Percentiles rank a stretch among this genome's conserved stretches.
phyloP scores from a whole-genome alignment of 2,329 filamentous ascomycete genomes.

The Pyrenophora graminea region DNA sequence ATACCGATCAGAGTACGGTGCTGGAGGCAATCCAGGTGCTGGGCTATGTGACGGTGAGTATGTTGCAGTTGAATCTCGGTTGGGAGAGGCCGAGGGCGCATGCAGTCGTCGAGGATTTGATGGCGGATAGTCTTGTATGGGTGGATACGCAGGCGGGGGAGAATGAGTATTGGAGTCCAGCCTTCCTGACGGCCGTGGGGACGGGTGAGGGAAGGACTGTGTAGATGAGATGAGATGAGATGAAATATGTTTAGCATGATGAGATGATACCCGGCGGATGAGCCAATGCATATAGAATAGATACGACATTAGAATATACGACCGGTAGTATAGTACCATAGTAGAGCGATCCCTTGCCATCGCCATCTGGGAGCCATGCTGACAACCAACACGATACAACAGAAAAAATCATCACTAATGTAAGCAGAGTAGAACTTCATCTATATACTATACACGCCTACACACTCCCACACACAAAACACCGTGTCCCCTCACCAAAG shows the following conservation, averaged over 20 bases:
- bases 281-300: slow-evolving; percentile 2
- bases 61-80: slow-evolving; percentile 81
- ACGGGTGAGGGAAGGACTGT: background rate
- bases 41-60: slow-evolving; percentile 86
- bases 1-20: slow-evolving; percentile 89
- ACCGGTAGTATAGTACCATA: no score
- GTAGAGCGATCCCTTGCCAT: no score
- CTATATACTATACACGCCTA: background rate
- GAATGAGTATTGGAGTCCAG: slow-evolving; percentile 92
- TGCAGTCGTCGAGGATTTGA: slow-evolving; percentile 87
- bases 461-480: no score
- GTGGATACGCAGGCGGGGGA: slow-evolving; percentile 84
- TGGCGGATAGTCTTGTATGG: slow-evolving; percentile 91
- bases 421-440: background rate
- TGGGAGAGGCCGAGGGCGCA: slow-evolving; percentile 86
- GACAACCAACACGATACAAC: no score
- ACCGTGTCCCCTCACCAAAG: slow-evolving; percentile 49
- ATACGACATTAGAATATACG: no score
- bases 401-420: no score
- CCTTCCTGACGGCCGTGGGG: slow-evolving; percentile 61
- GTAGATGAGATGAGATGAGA: background rate
- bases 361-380: no score
- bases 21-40: slow-evolving; percentile 88
- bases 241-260: background rate
- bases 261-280: slow-evolving; percentile 22